These are phyloP conservation scores for Tricholoma sp. DNA, from an alignment of 768 basidiomycete species.

Conservation along the genomic window DNA sequence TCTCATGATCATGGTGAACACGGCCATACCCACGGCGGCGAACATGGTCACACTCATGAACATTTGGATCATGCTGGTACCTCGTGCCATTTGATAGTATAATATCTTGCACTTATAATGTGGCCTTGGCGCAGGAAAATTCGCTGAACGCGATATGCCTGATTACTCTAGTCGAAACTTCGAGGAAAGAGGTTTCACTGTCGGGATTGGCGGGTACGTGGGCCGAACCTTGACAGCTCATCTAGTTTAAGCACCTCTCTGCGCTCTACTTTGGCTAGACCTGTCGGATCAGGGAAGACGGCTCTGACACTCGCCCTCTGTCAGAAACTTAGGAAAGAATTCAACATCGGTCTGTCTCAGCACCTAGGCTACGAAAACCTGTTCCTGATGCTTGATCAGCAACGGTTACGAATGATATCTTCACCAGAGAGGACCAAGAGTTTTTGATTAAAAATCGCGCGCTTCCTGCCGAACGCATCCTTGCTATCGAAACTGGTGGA, in stretches of 20 bases:
- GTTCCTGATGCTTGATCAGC: constrained; percentile 37
- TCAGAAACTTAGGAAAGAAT: constrained; percentile 68
- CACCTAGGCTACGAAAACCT: not conserved
- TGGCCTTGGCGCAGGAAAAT: constrained; percentile 65
- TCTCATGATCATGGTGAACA: constrained; percentile 89
- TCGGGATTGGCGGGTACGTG: constrained; percentile 94
- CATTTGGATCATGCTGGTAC: constrained; percentile 84
- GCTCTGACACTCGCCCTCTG: constrained; percentile 91
- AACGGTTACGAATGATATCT: constrained; percentile 99
- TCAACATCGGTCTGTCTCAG: constrained; percentile 77
- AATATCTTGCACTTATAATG: not conserved
- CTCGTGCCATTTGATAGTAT: constrained; percentile 6
- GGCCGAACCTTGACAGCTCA: not conserved
- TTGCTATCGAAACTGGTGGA: constrained; percentile 96
- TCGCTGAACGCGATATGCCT: constrained; percentile 86
- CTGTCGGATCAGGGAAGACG: constrained; percentile 98
- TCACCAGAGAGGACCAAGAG: constrained; percentile 96
- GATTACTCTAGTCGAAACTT: constrained; percentile 83
- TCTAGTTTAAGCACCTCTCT: not conserved
- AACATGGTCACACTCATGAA: constrained; percentile 96
- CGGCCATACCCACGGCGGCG: constrained; percentile 77
- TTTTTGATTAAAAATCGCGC: constrained; percentile 93
- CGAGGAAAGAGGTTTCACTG: constrained; percentile 88
- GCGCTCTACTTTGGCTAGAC: constrained; percentile 40
- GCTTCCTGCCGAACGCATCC: constrained; percentile 77